phyloP scores from a whole-genome alignment of 768 basidiomycete species.

The Trametes sanguinea region DNA sequence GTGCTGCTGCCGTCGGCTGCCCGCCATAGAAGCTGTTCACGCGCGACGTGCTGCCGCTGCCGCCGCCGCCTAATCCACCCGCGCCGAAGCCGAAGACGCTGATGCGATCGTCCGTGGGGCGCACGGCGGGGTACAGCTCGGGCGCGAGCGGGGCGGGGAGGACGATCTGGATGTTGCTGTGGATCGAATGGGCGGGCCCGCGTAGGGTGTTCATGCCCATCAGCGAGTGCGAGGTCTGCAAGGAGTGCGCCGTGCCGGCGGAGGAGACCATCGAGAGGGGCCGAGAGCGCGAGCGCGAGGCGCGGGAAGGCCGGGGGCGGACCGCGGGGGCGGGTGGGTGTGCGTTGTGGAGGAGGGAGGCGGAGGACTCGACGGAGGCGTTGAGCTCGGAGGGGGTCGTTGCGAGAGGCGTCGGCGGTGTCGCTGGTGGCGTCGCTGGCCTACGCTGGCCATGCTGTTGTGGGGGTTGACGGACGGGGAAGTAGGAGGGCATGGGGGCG shows the following conservation, averaged over 20 bases:
- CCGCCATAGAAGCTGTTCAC: constrained; percentile 9
- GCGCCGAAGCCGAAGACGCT: constrained; percentile 12
- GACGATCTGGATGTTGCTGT: constrained; percentile 65
- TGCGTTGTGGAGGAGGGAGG: constrained; percentile 16
- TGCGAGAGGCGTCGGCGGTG: constrained; percentile 1
- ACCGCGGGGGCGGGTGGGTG: constrained; percentile 16
- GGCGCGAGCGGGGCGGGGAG: constrained; percentile 66
- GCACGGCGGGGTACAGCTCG: constrained; percentile 23
- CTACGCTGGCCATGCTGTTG: constrained; percentile 23
- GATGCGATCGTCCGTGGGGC: constrained; percentile 1
- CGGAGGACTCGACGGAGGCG: constrained; percentile 26
- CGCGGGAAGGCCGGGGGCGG: constrained; percentile 15
- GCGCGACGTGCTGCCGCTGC: not conserved
- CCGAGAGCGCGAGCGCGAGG: constrained; percentile 32
- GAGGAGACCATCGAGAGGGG: constrained; percentile 43
- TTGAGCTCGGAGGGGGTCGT: constrained; percentile 19
- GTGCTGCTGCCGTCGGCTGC: not conserved
- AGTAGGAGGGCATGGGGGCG: constrained; percentile 27
- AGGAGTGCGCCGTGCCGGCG: constrained; percentile 27
- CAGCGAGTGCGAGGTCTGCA: constrained; percentile 29
- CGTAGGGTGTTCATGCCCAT: constrained; percentile 38
- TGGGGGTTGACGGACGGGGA: constrained; percentile 17
- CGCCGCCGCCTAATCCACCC: not conserved
- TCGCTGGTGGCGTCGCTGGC: constrained; percentile 7
- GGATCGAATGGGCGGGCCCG: constrained; percentile 62